Percentiles rank a stretch among this genome's conserved stretches.
Conservation (phyloP, 495 filamentous ascomycete species). For the Letharia lupina region DNA sequence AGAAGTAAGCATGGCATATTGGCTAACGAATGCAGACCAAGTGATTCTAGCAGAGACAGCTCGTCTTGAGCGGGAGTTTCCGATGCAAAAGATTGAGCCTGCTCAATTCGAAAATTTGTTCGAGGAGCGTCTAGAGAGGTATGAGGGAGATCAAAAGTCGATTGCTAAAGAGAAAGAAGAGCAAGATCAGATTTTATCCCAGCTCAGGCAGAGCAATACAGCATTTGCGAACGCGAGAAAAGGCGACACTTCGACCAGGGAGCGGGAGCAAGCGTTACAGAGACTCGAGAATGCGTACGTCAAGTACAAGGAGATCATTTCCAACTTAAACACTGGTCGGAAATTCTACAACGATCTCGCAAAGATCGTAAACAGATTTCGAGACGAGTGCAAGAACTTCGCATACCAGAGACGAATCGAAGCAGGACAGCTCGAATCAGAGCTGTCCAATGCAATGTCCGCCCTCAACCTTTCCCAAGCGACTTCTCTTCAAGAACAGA, state of each 20-base stretch:
- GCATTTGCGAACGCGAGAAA: constrained; percentile 62
- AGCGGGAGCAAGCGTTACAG: constrained; percentile 81
- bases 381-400: constrained; percentile 71
- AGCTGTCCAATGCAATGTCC: constrained; percentile 58
- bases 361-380: constrained; percentile 68
- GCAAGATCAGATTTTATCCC: constrained; percentile 61
- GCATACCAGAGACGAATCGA: constrained; percentile 73
- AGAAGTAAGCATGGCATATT: background rate
- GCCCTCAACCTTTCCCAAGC: constrained; percentile 48
- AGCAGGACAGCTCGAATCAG: constrained; percentile 66
- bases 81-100: constrained; percentile 73
- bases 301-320: constrained; percentile 90
- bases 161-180: constrained; percentile 63
- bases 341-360: constrained; percentile 97
- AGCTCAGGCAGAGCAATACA: constrained; percentile 64
- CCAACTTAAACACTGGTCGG: constrained; percentile 76
- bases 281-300: constrained; percentile 84
- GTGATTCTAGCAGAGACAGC: constrained; percentile 75
- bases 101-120: constrained; percentile 90
- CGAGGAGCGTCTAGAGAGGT: constrained; percentile 68
- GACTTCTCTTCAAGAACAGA: constrained; percentile 30
- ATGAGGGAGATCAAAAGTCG: constrained; percentile 64
- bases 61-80: constrained; percentile 74
- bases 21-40: constrained; percentile 36
- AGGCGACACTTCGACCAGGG: constrained; percentile 64